phyloP scores from a whole-genome alignment of 192 early-diverging fungal genomes.

The Allomyces macrogynus region DNA sequence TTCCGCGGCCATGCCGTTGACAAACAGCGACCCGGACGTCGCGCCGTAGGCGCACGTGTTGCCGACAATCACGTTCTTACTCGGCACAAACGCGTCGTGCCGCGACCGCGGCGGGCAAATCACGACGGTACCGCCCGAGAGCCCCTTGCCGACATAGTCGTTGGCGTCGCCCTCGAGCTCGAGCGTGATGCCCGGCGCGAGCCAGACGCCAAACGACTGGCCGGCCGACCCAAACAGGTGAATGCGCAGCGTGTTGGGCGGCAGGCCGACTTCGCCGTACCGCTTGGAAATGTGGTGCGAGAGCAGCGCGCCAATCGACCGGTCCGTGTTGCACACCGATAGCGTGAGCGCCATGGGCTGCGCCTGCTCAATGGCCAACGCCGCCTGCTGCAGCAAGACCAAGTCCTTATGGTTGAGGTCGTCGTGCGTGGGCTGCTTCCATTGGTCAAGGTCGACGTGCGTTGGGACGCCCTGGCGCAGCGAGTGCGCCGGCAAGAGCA shows the following conservation, averaged over 20 bases:
- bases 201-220: constrained; percentile 88
- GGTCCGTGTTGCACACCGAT: constrained; percentile 80
- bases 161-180: constrained; percentile 95
- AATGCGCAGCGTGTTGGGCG: constrained; percentile 69
- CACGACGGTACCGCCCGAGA: constrained; percentile 77
- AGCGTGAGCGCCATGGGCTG: constrained; percentile 40
- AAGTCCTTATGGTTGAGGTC: constrained; percentile 54
- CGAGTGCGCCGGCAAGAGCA: constrained; percentile 68
- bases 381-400: constrained; percentile 62
- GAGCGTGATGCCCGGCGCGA: constrained; percentile 69
- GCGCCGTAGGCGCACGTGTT: constrained; percentile 97
- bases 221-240: constrained; percentile 79
- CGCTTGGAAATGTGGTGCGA: constrained; percentile 68
- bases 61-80: constrained; percentile 83
- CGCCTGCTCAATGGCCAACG: constrained; percentile 52
- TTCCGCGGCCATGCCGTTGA: constrained; percentile 87
- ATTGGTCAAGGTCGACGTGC: constrained; percentile 55
- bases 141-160: constrained; percentile 97
- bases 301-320: constrained; percentile 78
- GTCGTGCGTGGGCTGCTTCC: background rate
- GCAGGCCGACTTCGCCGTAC: constrained; percentile 62
- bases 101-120: constrained; percentile 65
- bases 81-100: constrained; percentile 46
- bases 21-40: constrained; percentile 72
- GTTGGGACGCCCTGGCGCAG: constrained; percentile 78